These are phyloP conservation scores for Leptographium lundbergii DNA, from an alignment of 2,329 filamentous ascomycete genomes.

Conservation along the genomic window DNA sequence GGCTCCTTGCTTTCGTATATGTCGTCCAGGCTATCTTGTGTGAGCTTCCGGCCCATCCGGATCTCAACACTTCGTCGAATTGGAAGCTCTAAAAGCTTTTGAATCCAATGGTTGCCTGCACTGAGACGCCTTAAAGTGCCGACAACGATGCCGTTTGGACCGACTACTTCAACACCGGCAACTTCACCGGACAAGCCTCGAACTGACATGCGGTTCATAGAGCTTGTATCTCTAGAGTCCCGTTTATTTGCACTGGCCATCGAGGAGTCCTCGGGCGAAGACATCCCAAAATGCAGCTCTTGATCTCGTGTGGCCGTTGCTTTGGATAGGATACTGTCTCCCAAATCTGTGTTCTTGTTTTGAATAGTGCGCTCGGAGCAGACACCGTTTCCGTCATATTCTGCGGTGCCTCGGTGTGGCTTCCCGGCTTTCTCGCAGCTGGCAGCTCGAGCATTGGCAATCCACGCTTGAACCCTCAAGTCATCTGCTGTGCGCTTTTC, in stretches of 20 bases:
- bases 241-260: background rate
- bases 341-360: background rate
- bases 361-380: background rate
- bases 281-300: background rate
- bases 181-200: background rate
- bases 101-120: constrained; percentile 27
- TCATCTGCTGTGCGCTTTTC: constrained; percentile 5
- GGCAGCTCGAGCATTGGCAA: background rate
- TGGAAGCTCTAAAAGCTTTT: constrained; percentile 22
- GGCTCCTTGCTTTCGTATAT: constrained; percentile 26
- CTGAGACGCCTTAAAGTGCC: constrained; percentile 24
- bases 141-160: constrained; percentile 24
- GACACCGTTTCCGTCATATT: too few relatives aligned
- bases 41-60: constrained; percentile 29
- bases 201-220: background rate
- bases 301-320: background rate
- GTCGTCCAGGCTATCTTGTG: constrained; percentile 22
- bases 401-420: background rate
- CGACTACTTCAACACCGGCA: constrained; percentile 21
- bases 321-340: background rate
- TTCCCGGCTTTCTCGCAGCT: background rate
- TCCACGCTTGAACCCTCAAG: constrained; percentile 6
- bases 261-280: background rate
- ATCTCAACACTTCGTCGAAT: constrained; percentile 28
- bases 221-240: background rate